These are phyloP conservation scores for Prunus fruticosa DNA, from an alignment of 306 rosid genomes.

Conservation along the genomic window DNA sequence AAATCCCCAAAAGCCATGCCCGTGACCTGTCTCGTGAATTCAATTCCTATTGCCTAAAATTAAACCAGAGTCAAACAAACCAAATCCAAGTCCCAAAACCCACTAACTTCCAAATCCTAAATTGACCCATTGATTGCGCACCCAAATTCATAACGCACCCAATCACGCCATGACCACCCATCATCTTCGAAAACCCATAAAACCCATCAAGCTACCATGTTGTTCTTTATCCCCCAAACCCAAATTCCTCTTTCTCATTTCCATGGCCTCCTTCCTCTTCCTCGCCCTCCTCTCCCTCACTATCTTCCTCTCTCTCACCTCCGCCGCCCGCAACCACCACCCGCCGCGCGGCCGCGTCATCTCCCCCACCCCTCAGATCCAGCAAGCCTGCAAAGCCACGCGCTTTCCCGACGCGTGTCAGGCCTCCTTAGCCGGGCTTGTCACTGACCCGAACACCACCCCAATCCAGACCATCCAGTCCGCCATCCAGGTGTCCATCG, in stretches of 20 bases:
- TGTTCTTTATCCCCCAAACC: slow-evolving; percentile 16
- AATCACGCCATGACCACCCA: not conserved
- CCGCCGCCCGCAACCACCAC: slow-evolving; percentile 34
- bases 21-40: not conserved
- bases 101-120: not conserved
- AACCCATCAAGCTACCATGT: not conserved
- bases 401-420: slow-evolving; percentile 62
- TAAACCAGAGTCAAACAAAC: not conserved
- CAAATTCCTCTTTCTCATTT: slow-evolving; percentile 38
- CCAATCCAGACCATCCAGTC: slow-evolving; percentile 44
- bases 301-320: slow-evolving; percentile 41
- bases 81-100: not conserved
- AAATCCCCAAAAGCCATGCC: not conserved
- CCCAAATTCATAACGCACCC: not conserved
- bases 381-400: slow-evolving; percentile 65
- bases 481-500: slow-evolving; percentile 41
- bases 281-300: slow-evolving; percentile 39
- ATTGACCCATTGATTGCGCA: not conserved
- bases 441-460: slow-evolving; percentile 24
- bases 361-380: slow-evolving; percentile 19
- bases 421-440: slow-evolving; percentile 34
- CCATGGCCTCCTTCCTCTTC: slow-evolving; percentile 57
- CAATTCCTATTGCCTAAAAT: not conserved
- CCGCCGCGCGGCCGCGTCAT: not conserved
- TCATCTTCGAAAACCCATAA: slow-evolving; percentile 21